These are phyloP conservation scores for Excoecaria agallocha DNA, from an alignment of 345 rosid species.

Conservation along the genomic window DNA sequence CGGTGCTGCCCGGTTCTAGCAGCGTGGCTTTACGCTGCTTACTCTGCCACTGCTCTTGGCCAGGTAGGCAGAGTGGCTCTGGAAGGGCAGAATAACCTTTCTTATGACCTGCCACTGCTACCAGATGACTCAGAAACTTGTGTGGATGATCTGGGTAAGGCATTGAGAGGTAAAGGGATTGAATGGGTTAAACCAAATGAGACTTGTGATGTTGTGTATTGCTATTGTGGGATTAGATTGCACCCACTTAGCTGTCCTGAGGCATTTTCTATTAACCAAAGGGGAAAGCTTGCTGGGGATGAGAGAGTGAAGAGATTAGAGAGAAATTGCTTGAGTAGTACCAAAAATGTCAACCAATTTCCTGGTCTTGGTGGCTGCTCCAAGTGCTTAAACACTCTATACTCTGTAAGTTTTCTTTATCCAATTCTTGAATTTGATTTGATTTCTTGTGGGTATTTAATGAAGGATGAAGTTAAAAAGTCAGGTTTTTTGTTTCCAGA, in stretches of 20 bases:
- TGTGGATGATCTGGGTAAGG: slow-evolving; percentile 69
- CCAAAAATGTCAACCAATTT: slow-evolving; percentile 41
- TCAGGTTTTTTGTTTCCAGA: too few species aligned
- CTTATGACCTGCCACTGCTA: slow-evolving; percentile 72
- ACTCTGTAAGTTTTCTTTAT: slow-evolving; percentile 34
- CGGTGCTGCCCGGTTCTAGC: slow-evolving; percentile 91
- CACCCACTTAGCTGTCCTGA: slow-evolving; percentile 71
- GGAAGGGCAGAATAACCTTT: slow-evolving; percentile 19
- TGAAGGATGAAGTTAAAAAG: too few species aligned
- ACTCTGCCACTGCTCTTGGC: slow-evolving; percentile 68
- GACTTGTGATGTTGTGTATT: slow-evolving; percentile 81
- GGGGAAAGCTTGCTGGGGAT: slow-evolving; percentile 67
- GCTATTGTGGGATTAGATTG: slow-evolving; percentile 84
- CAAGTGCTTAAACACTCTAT: slow-evolving; percentile 76
- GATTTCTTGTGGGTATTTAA: not conserved
- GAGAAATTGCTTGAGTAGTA: slow-evolving; percentile 60
- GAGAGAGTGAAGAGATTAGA: slow-evolving; percentile 60
- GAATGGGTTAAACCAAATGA: slow-evolving; percentile 60
- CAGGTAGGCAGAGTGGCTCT: slow-evolving; percentile 18
- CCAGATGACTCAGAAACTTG: slow-evolving; percentile 98
- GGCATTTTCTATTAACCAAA: slow-evolving; percentile 46
- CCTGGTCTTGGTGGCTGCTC: slow-evolving; percentile 71
- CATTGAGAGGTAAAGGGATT: slow-evolving; percentile 61
- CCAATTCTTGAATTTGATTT: not conserved
- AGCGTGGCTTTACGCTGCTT: slow-evolving; percentile 83